phyloP scores from a whole-genome alignment of 768 basidiomycete genomes.

The Boletus eberwhitei region DNA sequence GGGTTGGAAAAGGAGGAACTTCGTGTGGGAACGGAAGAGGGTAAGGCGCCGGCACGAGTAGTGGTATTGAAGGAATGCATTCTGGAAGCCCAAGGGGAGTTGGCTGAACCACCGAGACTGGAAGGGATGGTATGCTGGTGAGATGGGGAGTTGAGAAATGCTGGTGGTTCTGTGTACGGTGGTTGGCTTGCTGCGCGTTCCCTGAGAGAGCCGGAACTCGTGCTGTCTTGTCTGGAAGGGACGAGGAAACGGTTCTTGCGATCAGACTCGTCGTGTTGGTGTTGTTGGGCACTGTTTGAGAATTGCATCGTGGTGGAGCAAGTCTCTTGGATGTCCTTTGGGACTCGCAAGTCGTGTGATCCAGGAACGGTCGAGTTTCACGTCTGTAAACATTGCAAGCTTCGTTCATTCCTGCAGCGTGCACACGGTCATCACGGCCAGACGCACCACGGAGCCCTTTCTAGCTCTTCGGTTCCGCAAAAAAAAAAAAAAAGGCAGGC shows the following conservation, averaged over 20 bases:
- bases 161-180: conserved; percentile 48
- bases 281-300: conserved; percentile 31
- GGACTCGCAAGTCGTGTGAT: conserved; percentile 9
- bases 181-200: conserved; percentile 73
- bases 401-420: neutral
- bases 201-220: conserved; percentile 43
- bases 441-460: neutral
- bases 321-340: neutral
- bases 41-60: conserved; percentile 28
- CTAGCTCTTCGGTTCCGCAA: neutral
- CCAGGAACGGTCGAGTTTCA: conserved; percentile 10
- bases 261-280: conserved; percentile 48
- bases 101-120: conserved; percentile 36
- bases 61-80: conserved; percentile 45
- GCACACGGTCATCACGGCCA: neutral
- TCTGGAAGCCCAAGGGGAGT: conserved; percentile 42
- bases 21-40: conserved; percentile 60
- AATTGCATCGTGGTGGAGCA: conserved; percentile 31
- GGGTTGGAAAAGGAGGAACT: conserved; percentile 66
- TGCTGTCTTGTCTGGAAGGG: conserved; percentile 36
- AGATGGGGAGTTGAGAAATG: conserved; percentile 50
- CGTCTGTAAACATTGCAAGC: neutral
- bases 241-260: conserved; percentile 59
- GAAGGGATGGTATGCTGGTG: conserved; percentile 51
- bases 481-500: neutral